phyloP scores from a whole-genome alignment of 192 early-diverging fungal species.

The Obelidium mucronatum region DNA sequence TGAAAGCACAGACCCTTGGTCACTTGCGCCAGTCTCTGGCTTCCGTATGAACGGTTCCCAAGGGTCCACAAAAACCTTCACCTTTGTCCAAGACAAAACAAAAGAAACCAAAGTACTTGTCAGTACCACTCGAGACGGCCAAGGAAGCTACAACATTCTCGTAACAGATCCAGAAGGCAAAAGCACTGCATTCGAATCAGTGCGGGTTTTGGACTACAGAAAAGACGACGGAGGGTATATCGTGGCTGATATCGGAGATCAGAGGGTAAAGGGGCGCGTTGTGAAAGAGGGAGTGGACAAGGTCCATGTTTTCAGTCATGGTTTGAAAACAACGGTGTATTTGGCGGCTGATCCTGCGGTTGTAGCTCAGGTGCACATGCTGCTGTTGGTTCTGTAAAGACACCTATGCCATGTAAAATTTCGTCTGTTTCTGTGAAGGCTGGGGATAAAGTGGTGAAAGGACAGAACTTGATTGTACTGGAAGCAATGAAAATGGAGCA shows the following conservation, averaged over 20 bases:
- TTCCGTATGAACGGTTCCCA: conserved; percentile 58
- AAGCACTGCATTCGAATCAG: conserved; percentile 25
- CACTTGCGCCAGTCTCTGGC: conserved; percentile 27
- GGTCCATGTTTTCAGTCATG: conserved; percentile 56
- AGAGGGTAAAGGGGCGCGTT: conserved; percentile 64
- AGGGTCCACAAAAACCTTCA: conserved; percentile 3
- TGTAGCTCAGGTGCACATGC: conserved; percentile 8
- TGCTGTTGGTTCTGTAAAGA: conserved; percentile 71
- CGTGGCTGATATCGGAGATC: conserved; percentile 69
- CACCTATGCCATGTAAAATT: conserved; percentile 99
- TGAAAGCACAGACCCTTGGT: conserved; percentile 56
- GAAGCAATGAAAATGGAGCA: conserved; percentile 99
- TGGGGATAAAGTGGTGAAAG: conserved; percentile 83
- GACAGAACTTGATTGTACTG: conserved; percentile 80
- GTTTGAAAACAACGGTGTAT: conserved; percentile 27
- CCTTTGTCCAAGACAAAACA: conserved; percentile 33
- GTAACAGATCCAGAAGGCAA: conserved; percentile 15
- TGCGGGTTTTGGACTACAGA: neutral
- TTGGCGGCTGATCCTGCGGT: conserved; percentile 26
- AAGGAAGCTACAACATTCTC: conserved; percentile 5
- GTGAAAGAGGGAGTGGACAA: conserved; percentile 66
- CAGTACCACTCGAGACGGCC: neutral
- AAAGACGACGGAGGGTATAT: conserved; percentile 15
- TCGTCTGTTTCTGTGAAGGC: conserved; percentile 77
- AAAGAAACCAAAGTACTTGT: conserved; percentile 22